Conservation (phyloP, 163 green algal genomes). For the Volvox carteri region DNA sequence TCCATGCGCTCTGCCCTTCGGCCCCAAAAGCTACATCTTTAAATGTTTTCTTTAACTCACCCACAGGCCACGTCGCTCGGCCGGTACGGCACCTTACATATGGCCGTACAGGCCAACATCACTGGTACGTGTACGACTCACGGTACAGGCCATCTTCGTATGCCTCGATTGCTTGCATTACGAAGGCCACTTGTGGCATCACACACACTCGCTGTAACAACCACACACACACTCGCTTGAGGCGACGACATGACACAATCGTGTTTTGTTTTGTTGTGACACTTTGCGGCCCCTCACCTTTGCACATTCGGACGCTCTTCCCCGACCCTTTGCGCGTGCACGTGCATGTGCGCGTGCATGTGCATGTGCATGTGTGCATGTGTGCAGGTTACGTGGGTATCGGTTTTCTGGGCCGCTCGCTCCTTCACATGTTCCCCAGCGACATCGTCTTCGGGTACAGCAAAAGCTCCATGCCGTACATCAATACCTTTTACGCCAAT, state of each 20-base stretch:
- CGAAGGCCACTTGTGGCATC: too few species aligned
- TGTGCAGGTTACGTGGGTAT: constrained; percentile 33
- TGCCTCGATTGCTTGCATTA: too few species aligned
- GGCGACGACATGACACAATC: too few species aligned
- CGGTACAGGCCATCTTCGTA: too few species aligned
- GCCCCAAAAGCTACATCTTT: too few species aligned
- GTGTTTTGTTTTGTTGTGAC: too few species aligned
- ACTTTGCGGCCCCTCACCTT: not conserved
- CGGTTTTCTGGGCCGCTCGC: not conserved
- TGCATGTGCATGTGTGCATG: not conserved
- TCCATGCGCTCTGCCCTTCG: too few species aligned
- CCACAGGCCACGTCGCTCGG: not conserved
- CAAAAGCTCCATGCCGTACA: not conserved
- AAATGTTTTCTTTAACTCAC: too few species aligned
- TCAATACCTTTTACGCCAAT: not conserved
- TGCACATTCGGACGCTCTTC: too few species aligned
- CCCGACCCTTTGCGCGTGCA: too few species aligned
- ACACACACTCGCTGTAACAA: too few species aligned
- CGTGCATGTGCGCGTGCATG: not conserved
- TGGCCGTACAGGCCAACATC: constrained; percentile 1
- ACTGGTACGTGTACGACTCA: not conserved
- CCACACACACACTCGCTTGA: too few species aligned
- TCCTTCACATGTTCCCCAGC: not conserved
- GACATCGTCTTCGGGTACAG: constrained; percentile 36
- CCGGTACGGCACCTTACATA: constrained; percentile 11